A percentile compares a stretch with the other conserved stretches of the same genome.
Evolutionary conservation across 2,329 filamentous ascomycete genomes (phyloP).

Genomic region (Acarospora socialis): DNA sequence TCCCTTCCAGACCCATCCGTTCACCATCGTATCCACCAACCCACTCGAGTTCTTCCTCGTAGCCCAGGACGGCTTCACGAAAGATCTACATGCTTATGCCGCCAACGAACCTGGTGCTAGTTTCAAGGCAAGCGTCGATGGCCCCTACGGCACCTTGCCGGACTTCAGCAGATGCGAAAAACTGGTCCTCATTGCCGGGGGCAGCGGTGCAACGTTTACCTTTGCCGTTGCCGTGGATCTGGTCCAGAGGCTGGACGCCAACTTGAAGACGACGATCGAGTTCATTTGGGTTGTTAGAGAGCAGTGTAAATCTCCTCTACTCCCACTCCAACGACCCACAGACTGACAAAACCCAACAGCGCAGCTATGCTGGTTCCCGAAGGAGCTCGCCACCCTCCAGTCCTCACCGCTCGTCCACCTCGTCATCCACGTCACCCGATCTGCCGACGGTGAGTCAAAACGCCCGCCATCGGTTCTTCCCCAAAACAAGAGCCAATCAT

Average conservation of each 20-base stretch:
- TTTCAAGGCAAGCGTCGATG: constrained; percentile 14
- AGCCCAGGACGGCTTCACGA: constrained; percentile 13
- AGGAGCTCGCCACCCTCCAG: not conserved
- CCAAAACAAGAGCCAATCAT: not conserved
- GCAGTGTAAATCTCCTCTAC: not conserved
- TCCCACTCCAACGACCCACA: not conserved
- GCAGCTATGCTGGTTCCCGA: not conserved
- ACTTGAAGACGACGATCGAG: constrained; percentile 1
- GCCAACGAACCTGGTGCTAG: constrained; percentile 6
- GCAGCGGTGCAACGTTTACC: constrained; percentile 12
- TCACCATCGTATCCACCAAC: constrained; percentile 12
- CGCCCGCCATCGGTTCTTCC: not conserved
- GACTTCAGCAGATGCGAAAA: constrained; percentile 13
- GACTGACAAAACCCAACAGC: not conserved
- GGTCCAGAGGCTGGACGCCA: not conserved
- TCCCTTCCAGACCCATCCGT: constrained; percentile 39
- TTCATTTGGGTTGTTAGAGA: constrained; percentile 4
- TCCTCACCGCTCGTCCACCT: not conserved
- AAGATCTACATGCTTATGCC: constrained; percentile 9
- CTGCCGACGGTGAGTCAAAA: not conserved
- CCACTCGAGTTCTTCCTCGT: constrained; percentile 12
- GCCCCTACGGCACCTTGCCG: constrained; percentile 12
- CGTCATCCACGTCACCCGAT: not conserved
- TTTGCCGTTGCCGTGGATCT: constrained; percentile 12
- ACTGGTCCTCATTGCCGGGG: constrained; percentile 11